Conservation (phyloP, 257 asterid species). For the Rubia yunnanensis region DNA sequence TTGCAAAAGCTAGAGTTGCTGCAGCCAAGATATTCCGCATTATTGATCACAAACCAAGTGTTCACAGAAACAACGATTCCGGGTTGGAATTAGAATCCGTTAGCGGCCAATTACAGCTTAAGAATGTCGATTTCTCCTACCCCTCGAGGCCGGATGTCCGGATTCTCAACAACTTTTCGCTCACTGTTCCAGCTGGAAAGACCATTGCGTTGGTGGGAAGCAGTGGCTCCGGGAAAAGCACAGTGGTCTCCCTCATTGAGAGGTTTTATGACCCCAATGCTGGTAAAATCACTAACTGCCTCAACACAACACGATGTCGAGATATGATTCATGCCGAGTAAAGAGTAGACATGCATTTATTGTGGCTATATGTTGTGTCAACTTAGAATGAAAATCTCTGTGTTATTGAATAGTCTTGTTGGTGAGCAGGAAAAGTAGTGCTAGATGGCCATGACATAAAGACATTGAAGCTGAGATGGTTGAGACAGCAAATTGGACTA, state of each 20-base stretch:
- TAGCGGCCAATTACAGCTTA: conserved; percentile 68
- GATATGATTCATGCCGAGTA: no score
- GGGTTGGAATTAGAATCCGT: conserved; percentile 65
- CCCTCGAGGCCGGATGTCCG: conserved; percentile 71
- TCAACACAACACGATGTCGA: no score
- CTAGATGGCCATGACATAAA: conserved; percentile 73
- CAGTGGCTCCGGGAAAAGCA: conserved; percentile 92
- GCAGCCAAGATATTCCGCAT: conserved; percentile 74
- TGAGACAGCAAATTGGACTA: conserved; percentile 78
- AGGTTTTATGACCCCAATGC: conserved; percentile 84
- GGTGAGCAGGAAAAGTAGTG: conserved; percentile 56
- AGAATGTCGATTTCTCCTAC: conserved; percentile 53
- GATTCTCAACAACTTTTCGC: conserved; percentile 50
- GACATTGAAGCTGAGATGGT: conserved; percentile 61
- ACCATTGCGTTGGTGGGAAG: conserved; percentile 86
- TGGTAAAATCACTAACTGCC: conserved; percentile 28
- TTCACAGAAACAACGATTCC: conserved; percentile 39
- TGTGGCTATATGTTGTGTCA: conserved; percentile 6
- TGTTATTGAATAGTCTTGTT: conserved; percentile 23
- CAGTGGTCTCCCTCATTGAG: conserved; percentile 86
- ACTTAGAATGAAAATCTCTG: conserved; percentile 13
- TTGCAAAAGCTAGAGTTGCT: conserved; percentile 89
- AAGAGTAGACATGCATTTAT: not conserved
- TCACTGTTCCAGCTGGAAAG: conserved; percentile 69
- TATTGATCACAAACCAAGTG: conserved; percentile 68